Evolutionary conservation across 495 filamentous ascomycete species (phyloP).

Genomic region (Talaromyces nanjingensis): DNA sequence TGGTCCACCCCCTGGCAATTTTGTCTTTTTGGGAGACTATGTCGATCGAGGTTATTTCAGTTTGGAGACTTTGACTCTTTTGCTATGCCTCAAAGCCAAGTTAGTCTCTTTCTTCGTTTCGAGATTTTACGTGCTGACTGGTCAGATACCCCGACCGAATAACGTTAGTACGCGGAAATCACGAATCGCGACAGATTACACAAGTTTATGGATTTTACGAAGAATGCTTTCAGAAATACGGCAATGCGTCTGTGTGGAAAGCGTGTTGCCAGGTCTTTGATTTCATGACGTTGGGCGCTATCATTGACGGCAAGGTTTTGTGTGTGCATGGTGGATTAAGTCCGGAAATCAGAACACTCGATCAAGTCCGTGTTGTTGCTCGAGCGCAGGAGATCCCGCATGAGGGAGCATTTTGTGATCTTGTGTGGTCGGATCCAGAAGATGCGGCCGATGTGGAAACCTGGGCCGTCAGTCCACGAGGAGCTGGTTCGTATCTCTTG

Average conservation of each 20-base stretch:
- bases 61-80: conserved; percentile 88
- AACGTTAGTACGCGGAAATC: conserved; percentile 93
- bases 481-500: conserved; percentile 49
- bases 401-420: conserved; percentile 95
- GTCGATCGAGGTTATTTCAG: conserved; percentile 98
- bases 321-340: conserved; percentile 97
- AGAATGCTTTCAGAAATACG: conserved; percentile 96
- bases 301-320: conserved; percentile 92
- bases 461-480: conserved; percentile 91
- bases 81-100: conserved; percentile 97
- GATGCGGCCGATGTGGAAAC: conserved; percentile 75
- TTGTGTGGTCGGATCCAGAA: conserved; percentile 97
- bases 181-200: conserved; percentile 96
- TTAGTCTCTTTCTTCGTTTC: conserved; percentile 35
- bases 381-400: conserved; percentile 97
- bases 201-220: conserved; percentile 99
- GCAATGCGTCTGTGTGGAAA: conserved; percentile 98
- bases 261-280: conserved; percentile 98
- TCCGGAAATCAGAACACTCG: conserved; percentile 91
- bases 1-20: conserved; percentile 63
- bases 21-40: conserved; percentile 94
- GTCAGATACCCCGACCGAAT: conserved; percentile 86
- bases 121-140: background rate
- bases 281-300: conserved; percentile 91
- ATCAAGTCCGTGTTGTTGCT: conserved; percentile 96